Evolutionary conservation across 352 stramenopile species (phyloP), one percentile per base, ranked within the genome.

Genomic region (Phytophthora sansomeana): DNA sequence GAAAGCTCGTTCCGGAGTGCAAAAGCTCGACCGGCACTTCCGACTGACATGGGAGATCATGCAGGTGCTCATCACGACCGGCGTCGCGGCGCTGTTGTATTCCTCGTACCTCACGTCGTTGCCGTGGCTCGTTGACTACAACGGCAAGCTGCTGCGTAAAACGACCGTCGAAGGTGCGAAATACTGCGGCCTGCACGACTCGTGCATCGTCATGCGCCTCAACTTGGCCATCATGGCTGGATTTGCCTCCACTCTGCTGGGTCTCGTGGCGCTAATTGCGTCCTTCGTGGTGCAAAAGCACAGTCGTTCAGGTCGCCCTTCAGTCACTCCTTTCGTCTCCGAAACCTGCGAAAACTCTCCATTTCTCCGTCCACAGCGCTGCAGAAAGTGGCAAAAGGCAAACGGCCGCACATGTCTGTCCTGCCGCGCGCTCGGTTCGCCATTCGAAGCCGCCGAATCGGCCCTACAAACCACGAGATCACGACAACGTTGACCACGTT

Each of bases 61-160:
- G 57, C 68, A 72, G 41, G 35, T 72, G 2, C 0, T 66, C 19
- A 66, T 69, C 9, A 62, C 63, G 16, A 60, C 48, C 9, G 52
- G 38, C 1, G 28, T 75, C 6, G 56, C 44, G 1, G 30, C 35
- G 0, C 6, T 69, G 3, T 24, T 72, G 26, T 68, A 53, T 26
- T 54, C 43, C 0, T 65, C 57, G 6, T 59, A 57, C n/a, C 19
- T 66, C 6, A 66, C 39, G 6, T 73, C 57, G 3, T 8, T 73
- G 3, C 46, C 63, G 6, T 55, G 52, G 35, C 43, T 72, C 11
- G 50, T 75, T 14, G 62, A 72, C 35, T 64, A 62, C 30, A 75
- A 75, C 26, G 62, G 67, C 7, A 58, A 72, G 42, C n/a, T 75
- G 35, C 67, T 75, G 13, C 67, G 62, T 9, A 75, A 75, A 43